Base-by-base conservation (phyloP, 352 stramenopile species). In the Globisporangium takayamanum region DNA sequence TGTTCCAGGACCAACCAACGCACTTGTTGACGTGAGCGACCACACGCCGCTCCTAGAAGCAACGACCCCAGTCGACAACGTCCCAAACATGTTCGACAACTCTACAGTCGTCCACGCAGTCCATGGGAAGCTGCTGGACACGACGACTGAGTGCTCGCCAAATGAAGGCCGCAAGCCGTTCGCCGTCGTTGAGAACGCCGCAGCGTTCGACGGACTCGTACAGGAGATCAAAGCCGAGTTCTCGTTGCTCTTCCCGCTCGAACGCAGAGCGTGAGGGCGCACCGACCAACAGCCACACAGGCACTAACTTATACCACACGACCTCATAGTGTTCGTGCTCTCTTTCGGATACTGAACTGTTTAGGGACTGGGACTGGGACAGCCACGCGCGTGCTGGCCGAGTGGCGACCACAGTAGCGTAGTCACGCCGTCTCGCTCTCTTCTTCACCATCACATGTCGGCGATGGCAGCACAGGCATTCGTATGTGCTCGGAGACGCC, bases 181-280 rank as follows among this genome's bases (percentile, higher is more conserved):
- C 7, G 28, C 48, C 37, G 30, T 39, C n/a, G 50, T 25, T 0
- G 50, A n/a, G 11, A 57, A 49, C 16, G 50, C 53, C 20, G 26
- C 30, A 12, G 22, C 39, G 44, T 64, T 64, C 22, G 58, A 64
- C 26, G 58, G 58, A 5, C 50, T 64, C 51, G 51, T 64, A 33
- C 50, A 30, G 42, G 58, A 58, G 36, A 64, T 64, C 37, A 33
- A 50, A 45, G 51, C 42, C 50, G 57, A 63, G 50, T 58, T 63
- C 42, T 46, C 57, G 14, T 41, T 53, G 50, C 51, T 64, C 25
- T 64, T 64, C 30, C 26, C 30, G 37, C 36, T 39, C 50, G 47
- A 54, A 47, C 11, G 30, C 44, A 59, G 54, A 44, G 20, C 44
- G n/a, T 33, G 10, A 41, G n/a, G 2, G 1, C 37, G 28, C 7